A percentile compares a stretch with the other conserved stretches of the same genome.
These are phyloP conservation scores for Cerrena zonata DNA, from an alignment of 1,284 basidiomycete genomes.

Conservation along the genomic window DNA sequence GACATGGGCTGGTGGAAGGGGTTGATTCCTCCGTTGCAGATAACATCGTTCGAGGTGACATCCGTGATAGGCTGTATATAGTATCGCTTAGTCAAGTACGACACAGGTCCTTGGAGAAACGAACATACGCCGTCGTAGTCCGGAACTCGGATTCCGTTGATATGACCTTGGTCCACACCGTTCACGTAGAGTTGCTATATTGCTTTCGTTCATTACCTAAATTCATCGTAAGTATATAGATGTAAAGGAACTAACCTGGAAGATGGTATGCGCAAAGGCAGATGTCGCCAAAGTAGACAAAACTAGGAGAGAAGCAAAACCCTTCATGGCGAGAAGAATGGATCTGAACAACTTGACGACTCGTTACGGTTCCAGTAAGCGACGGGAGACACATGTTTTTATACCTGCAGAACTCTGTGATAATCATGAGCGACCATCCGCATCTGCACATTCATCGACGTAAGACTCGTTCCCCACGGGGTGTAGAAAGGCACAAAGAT, in stretches of 20 bases:
- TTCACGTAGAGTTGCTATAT: constrained; percentile 39
- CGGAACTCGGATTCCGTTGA: constrained; percentile 42
- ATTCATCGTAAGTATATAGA: no score
- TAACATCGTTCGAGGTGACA: constrained; percentile 50
- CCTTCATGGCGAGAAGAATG: constrained; percentile 12
- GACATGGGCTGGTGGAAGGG: constrained; percentile 51
- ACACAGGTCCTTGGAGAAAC: neutral
- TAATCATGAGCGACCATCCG: neutral
- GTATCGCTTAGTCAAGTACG: neutral
- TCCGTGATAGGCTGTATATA: constrained; percentile 42
- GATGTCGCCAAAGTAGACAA: constrained; percentile 24
- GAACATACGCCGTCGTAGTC: constrained; percentile 44
- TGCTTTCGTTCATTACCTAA: no score
- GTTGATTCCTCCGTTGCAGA: constrained; percentile 58
- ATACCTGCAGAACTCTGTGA: neutral
- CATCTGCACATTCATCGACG: neutral
- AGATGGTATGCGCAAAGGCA: constrained; percentile 41
- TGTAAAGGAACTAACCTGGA: constrained; percentile 33
- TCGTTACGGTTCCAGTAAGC: neutral
- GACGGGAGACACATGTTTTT: neutral
- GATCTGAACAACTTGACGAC: neutral
- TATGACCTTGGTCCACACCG: constrained; percentile 43
- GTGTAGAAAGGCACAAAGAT: neutral
- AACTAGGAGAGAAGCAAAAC: constrained; percentile 22
- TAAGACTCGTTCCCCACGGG: neutral